phyloP scores from a whole-genome alignment of 805 yeast genomes.

The Debaryomyces prosopidis region DNA sequence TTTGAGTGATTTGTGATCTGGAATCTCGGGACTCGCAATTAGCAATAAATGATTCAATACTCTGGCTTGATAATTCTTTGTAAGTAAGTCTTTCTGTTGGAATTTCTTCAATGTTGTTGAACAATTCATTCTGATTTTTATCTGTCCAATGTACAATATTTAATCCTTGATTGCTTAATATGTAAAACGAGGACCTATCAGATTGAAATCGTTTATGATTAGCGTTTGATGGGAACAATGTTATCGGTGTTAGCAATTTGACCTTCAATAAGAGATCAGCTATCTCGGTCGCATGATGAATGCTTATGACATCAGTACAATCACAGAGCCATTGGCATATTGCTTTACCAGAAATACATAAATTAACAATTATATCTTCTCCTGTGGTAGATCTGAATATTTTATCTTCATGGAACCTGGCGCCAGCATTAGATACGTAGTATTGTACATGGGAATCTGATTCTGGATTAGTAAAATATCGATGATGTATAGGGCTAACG shows the following conservation, averaged over 20 bases:
- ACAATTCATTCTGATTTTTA: conserved; percentile 2
- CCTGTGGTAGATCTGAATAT: conserved; percentile 24
- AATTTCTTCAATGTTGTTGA: not conserved
- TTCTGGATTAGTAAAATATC: conserved; percentile 84
- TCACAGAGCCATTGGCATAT: conserved; percentile 87
- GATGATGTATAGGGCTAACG: conserved; percentile 68
- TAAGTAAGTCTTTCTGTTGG: not conserved
- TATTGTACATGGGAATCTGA: conserved; percentile 82
- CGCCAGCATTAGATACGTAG: conserved; percentile 65
- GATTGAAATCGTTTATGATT: conserved; percentile 23
- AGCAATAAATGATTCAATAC: not conserved
- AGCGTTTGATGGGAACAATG: conserved; percentile 33
- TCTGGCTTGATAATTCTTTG: not conserved
- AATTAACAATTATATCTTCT: conserved; percentile 28
- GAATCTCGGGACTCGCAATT: not conserved
- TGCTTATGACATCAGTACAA: conserved; percentile 70
- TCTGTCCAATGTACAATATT: conserved; percentile 35
- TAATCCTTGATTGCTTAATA: conserved; percentile 44
- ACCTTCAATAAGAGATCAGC: conserved; percentile 50
- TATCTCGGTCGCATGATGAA: conserved; percentile 53
- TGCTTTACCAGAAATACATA: conserved; percentile 72
- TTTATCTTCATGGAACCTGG: conserved; percentile 54
- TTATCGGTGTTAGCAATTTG: conserved; percentile 49
- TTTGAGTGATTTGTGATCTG: not conserved
- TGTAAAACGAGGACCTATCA: conserved; percentile 42